Base-by-base conservation (phyloP, 257 asterid genomes). In the Thymus quinquecostatus region DNA sequence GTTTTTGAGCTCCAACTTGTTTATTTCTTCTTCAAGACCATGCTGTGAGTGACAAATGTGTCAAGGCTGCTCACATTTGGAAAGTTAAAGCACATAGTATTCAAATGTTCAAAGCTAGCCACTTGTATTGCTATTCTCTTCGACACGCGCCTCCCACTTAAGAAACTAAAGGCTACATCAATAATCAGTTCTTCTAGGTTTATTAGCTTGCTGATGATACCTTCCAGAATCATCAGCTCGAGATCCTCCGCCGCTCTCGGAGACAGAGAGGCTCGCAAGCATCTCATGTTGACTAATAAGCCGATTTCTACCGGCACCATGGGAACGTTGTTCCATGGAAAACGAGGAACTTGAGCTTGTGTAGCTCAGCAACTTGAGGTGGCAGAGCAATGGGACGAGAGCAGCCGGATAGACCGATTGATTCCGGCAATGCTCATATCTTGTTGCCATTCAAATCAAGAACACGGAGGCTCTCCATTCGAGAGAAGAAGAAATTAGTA, bases 101-200 rank as follows among this genome's bases (percentile, higher is more conserved):
- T 67, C 8, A 67, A 21, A 34, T 34, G 8, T 28, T 67, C 10
- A 66, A 69, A 69, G 74, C 27, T 34, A 8, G 75, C 75, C 28
- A 70, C 0, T 33, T 70, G 68, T 1, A 0, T 14, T 32, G 75
- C 74, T 6, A 69, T 54, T 27, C 9, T 5, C 0, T 41, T 5
- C 2, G 74, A 60, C 47, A 2, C 2, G 32, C 0, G 54, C 4
- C 8, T 21, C 54, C 7, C n/a, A 0, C 9, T 0, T 69, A n/a
- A 48, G 9, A 47, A 28, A 8, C 7, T 6, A 11, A 51, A 10
- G 50, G 13, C 11, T n/a, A 44, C 3, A 27, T 27, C 41, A 3
- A 71, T 71, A 53, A 53, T 47, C 40, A 70, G 21, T 54, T 70
- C 75, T 36, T 70, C 75, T 28, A 66, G 49, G 12, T 14, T 49